Evolutionary conservation across 805 yeast species (phyloP), one percentile per base, ranked within the genome.

Genomic region (Candida piceae): DNA sequence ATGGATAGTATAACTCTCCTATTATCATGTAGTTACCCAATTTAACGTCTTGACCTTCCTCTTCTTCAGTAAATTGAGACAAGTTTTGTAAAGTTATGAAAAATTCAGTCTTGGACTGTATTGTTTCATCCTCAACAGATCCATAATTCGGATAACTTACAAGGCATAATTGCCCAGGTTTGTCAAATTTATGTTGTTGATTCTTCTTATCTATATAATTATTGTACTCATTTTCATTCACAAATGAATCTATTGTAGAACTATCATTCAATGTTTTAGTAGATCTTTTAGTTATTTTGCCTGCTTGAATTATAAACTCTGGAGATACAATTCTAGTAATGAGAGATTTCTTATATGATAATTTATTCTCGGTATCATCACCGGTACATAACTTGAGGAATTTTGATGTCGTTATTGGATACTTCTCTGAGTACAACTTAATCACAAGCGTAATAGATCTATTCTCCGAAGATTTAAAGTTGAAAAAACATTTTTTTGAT

Each of bases 291-390:
- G 33, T 32, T 1, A 54, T 38, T 12, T 33, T 29, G 7, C 61
- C 60, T 17, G 40, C 41, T 33, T 56, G 61, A 2, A 56, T 33
- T 4, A 57, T 38, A 37, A 45, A 56, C 34, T 57, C 61, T 4
- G 62, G 61, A 7, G 58, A 44, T 23, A 56, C 38, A 5, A 57
- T 37, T 26, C 60, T 41, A 2, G 60, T 44, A 3, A 57, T 35
- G 11, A 18, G 6, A 1, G 56, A 34, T 13, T 46, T 41, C 27
- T 45, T 43, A 31, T 45, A 56, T 11, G 46, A 42, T 17, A 22
- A 17, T 7, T 34, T 28, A 2, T 26, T 11, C 5, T 26, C 34
- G 15, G n/a, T 36, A 7, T 28, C 38, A 10, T 15, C 18, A 4
- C 48, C 51, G 4, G 44, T 45, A 31, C 57, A 52, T 29, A 44